Evolutionary conservation across 2,329 filamentous ascomycete species (phyloP), one percentile per base, ranked within the genome.

Genomic region (Chlorencoelia australis): DNA sequence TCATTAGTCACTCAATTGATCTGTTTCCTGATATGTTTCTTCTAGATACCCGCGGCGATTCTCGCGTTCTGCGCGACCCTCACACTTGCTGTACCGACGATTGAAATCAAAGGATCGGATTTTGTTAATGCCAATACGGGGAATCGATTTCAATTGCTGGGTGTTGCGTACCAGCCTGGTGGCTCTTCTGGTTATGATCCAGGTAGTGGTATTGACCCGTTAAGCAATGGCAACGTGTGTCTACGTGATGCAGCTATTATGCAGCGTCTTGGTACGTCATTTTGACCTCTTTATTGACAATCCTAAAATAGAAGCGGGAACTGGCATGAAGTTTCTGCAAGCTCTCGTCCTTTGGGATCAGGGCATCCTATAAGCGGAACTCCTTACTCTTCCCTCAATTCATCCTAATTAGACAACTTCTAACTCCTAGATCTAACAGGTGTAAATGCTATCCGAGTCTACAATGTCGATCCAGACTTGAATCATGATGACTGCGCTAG

Each of bases 81-180:
- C 26, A 70, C 66, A 33, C 61, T 64, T 35, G 76, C 76, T 35
- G 71, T 81, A 34, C 66, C 65, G 41, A 59, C 73, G 7, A 66
- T 81, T 34, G 64, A 67, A 41, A 65, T 78, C 43, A 52, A 71
- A 40, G 73, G 72, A 46, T 65, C 64, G 41, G 63, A 75, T 52
- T 77, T 81, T 41, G 64, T 79, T 57, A 75, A 79, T 58, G 62
- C 69, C 27, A 59, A 60, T 40, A 72, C 66, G 15, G 72, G 73
- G 42, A 64, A 73, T 51, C 69, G 68, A 43, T 79, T 80, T 60
- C 73, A 80, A 61, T 67, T 82, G 42, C 67, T 79, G 33, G 78
- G 78, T 48, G 68, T 78, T 48, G 78, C 76, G 53, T 82, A 82
- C 61, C 78, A 82, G 57, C 77, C 77, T 28, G 77, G 75, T 42